Conservation (phyloP, 441 rosid species). For the Populus hybrid region DNA sequence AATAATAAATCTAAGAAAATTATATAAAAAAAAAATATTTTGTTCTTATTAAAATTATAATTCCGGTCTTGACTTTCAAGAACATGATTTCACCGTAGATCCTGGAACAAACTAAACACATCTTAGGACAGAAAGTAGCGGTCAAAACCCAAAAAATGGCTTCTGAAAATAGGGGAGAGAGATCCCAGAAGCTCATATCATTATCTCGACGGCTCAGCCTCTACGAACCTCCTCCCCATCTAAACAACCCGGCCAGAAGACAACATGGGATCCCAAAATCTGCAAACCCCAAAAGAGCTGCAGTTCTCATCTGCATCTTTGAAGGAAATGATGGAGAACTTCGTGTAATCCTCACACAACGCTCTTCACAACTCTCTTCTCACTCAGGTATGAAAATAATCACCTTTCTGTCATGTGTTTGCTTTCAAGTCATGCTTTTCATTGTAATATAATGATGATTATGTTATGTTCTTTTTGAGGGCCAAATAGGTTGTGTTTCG, state of each 20-base stretch:
- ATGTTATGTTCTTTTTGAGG: background rate
- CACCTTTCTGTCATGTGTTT: background rate
- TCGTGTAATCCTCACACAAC: slow-evolving; percentile 63
- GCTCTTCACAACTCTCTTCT: slow-evolving; percentile 54
- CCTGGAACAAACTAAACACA: background rate
- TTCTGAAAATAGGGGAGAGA: background rate
- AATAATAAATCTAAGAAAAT: too few species aligned
- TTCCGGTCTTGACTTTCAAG: too few species aligned
- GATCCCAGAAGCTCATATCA: slow-evolving; percentile 18
- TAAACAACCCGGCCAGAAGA: background rate
- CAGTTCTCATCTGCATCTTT: slow-evolving; percentile 65
- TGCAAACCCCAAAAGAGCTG: slow-evolving; percentile 32
- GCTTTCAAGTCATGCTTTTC: background rate
- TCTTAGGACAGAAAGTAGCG: background rate
- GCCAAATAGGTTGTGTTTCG: background rate
- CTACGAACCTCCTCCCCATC: slow-evolving; percentile 11
- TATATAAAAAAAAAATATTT: too few species aligned
- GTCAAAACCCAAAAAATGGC: background rate
- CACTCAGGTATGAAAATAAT: slow-evolving; percentile 41
- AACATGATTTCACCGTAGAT: too few species aligned
- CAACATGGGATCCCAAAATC: background rate
- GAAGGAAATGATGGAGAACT: slow-evolving; percentile 47
- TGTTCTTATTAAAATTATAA: too few species aligned
- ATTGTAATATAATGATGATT: background rate
- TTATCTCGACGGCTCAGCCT: slow-evolving; percentile 35